Conservation (phyloP, 306 rosid genomes). For the Vigna mungo region DNA sequence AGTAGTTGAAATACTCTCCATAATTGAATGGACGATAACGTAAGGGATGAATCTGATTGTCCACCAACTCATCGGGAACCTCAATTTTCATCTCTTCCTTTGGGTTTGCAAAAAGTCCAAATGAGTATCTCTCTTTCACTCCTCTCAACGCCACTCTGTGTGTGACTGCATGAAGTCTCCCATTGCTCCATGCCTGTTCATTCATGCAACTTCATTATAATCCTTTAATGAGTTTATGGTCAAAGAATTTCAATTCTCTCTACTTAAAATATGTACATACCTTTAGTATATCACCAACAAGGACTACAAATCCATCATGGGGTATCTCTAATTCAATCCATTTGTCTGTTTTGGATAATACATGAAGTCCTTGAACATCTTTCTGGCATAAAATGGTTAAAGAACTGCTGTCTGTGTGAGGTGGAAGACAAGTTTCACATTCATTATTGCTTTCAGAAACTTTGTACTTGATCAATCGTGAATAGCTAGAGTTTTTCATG, state of each 20-base stretch:
- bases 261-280: too few species aligned
- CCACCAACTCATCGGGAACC: slow-evolving; percentile 58
- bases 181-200: slow-evolving; percentile 65
- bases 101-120: slow-evolving; percentile 51
- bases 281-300: slow-evolving; percentile 60
- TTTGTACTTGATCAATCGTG: slow-evolving; percentile 54
- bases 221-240: not conserved
- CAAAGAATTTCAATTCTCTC: not conserved
- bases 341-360: slow-evolving; percentile 52
- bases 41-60: slow-evolving; percentile 49
- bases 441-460: slow-evolving; percentile 35
- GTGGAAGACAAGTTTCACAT: slow-evolving; percentile 19
- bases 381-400: slow-evolving; percentile 55
- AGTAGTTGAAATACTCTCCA: slow-evolving; percentile 46
- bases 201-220: not conserved
- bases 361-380: slow-evolving; percentile 59
- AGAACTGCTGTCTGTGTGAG: slow-evolving; percentile 61
- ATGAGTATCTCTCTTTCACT: slow-evolving; percentile 51
- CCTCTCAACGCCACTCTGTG: slow-evolving; percentile 61
- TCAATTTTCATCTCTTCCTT: slow-evolving; percentile 51
- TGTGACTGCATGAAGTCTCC: slow-evolving; percentile 57
- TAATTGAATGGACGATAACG: slow-evolving; percentile 54
- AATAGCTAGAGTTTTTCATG: slow-evolving; percentile 24
- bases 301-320: slow-evolving; percentile 31
- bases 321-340: slow-evolving; percentile 55